Percentiles rank a stretch among this genome's conserved stretches.
These are phyloP conservation scores for Erythrophleum fordii DNA, from an alignment of 306 rosid species.

Conservation along the genomic window DNA sequence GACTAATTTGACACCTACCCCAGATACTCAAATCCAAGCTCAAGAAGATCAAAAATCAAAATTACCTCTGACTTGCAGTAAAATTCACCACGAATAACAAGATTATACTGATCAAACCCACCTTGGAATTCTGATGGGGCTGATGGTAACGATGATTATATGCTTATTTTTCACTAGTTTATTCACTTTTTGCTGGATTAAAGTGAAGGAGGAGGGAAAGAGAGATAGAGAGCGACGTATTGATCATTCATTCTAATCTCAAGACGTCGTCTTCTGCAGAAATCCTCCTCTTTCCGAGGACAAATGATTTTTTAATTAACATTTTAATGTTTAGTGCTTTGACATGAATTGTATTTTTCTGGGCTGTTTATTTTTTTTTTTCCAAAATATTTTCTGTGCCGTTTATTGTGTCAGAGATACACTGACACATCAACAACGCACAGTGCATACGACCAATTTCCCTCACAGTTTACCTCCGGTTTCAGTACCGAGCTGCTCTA, in stretches of 20 bases:
- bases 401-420: constrained; percentile 38
- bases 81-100: background rate
- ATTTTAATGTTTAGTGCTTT: constrained; percentile 46
- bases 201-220: constrained; percentile 17
- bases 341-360: constrained; percentile 39
- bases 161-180: background rate
- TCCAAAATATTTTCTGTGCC: background rate
- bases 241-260: constrained; percentile 47
- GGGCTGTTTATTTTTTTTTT: background rate
- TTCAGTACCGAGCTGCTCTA: constrained; percentile 2
- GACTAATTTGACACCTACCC: constrained; percentile 38
- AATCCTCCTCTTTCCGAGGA: constrained; percentile 38
- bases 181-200: constrained; percentile 13
- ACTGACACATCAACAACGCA: constrained; percentile 34
- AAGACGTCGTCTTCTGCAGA: constrained; percentile 47
- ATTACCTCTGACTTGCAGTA: constrained; percentile 9
- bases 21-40: constrained; percentile 30
- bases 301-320: constrained; percentile 38
- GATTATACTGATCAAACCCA: constrained; percentile 44
- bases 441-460: background rate
- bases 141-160: constrained; percentile 36
- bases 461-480: constrained; percentile 11
- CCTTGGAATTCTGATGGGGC: constrained; percentile 40
- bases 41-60: constrained; percentile 3
- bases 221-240: constrained; percentile 14